Conservation (phyloP, 768 basidiomycete genomes). For the Leccinum disarticulatum region DNA sequence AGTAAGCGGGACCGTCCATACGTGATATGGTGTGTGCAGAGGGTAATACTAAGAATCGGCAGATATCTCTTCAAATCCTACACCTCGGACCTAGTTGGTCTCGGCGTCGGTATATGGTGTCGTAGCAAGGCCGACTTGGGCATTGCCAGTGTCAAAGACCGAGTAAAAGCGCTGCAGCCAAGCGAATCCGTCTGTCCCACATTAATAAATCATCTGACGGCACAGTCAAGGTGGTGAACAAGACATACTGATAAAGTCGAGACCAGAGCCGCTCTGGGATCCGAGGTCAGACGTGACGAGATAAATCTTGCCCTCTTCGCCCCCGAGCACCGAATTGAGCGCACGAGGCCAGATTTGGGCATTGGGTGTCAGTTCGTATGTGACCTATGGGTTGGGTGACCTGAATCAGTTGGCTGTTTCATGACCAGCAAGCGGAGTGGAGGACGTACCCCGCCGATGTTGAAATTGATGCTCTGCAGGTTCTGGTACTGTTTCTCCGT, state of each 20-base stretch:
- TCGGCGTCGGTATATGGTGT: slow-evolving; percentile 43
- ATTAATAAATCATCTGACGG: not conserved
- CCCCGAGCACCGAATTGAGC: slow-evolving; percentile 58
- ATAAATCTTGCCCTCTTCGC: slow-evolving; percentile 49
- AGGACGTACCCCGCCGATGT: slow-evolving; percentile 42
- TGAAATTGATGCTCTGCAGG: slow-evolving; percentile 53
- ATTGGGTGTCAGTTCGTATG: slow-evolving; percentile 57
- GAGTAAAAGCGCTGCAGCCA: slow-evolving; percentile 65
- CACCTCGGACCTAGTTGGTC: not conserved
- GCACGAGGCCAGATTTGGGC: slow-evolving; percentile 71
- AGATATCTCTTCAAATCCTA: not conserved
- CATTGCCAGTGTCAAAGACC: slow-evolving; percentile 43
- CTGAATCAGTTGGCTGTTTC: not conserved
- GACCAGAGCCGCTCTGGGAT: slow-evolving; percentile 47
- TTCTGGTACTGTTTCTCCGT: slow-evolving; percentile 47
- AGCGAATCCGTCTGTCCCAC: slow-evolving; percentile 47
- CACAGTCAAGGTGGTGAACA: not conserved
- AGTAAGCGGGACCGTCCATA: not conserved
- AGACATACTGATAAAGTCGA: slow-evolving; percentile 62
- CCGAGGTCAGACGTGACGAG: slow-evolving; percentile 56
- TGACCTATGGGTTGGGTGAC: slow-evolving; percentile 32
- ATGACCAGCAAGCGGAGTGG: not conserved
- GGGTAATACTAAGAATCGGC: not conserved
- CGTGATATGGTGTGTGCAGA: not conserved
- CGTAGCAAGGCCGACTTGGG: slow-evolving; percentile 26